Conservation (phyloP, 2,329 filamentous ascomycete genomes). For the Chaetomium sp. region DNA sequence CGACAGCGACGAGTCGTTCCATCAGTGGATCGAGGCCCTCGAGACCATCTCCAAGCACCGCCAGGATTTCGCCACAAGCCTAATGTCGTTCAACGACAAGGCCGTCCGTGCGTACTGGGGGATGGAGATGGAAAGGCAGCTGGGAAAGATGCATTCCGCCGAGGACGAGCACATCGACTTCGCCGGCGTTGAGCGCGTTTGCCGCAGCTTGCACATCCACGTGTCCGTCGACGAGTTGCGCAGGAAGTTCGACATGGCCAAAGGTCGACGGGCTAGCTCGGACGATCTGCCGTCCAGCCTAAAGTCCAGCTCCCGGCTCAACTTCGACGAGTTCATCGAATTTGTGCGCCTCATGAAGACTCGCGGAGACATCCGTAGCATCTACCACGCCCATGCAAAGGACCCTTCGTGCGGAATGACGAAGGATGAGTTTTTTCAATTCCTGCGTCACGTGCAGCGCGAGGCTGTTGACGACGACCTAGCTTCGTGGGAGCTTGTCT, state of each 20-base stretch:
- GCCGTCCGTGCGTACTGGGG: conserved; percentile 85
- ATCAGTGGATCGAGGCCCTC: conserved; percentile 81
- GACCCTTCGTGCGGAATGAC: conserved; percentile 67
- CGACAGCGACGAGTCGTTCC: conserved; percentile 69
- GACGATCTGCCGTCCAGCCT: conserved; percentile 31
- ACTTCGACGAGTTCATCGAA: conserved; percentile 77
- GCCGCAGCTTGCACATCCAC: conserved; percentile 89
- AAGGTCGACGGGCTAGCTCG: conserved; percentile 24
- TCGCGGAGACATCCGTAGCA: conserved; percentile 74
- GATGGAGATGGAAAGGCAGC: conserved; percentile 74
- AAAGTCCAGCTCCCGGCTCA: conserved; percentile 65
- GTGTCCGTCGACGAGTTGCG: conserved; percentile 74
- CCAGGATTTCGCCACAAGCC: conserved; percentile 84
- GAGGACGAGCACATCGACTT: conserved; percentile 76
- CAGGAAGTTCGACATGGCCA: conserved; percentile 63
- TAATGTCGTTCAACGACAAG: conserved; percentile 82
- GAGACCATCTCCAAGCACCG: conserved; percentile 83
- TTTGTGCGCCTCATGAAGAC: conserved; percentile 85
- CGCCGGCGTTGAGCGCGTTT: conserved; percentile 77
- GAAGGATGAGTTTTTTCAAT: conserved; percentile 71
- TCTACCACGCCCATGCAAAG: conserved; percentile 66
- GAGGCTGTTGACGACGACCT: conserved; percentile 72
- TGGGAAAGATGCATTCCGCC: conserved; percentile 52
- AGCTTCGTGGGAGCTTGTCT: conserved; percentile 70
- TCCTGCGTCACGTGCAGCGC: conserved; percentile 72